These are phyloP conservation scores for Lentinula sp. DNA, from an alignment of 768 basidiomycete genomes.

Conservation along the genomic window DNA sequence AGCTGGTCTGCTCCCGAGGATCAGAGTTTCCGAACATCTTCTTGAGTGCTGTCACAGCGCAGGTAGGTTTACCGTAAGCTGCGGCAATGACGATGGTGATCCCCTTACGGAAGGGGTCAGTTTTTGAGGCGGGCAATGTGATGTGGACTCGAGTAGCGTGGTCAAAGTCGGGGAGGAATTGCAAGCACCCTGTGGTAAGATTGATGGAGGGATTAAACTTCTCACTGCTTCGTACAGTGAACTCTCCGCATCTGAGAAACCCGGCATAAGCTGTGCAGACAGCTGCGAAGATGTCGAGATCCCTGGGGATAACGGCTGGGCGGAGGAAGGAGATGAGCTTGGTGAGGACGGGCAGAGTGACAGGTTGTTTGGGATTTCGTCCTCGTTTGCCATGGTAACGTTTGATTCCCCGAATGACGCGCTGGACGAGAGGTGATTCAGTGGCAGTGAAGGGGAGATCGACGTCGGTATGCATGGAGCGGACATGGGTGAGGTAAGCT, in stretches of 20 bases:
- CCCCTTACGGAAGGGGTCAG: constrained; percentile 5
- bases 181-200: background rate
- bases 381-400: constrained; percentile 11
- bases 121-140: constrained; percentile 15
- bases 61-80: background rate
- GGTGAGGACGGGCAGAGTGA: background rate
- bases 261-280: too few relatives aligned
- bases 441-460: too few relatives aligned
- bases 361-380: constrained; percentile 14
- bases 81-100: background rate
- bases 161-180: background rate
- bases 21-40: background rate
- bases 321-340: background rate
- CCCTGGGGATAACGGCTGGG: background rate
- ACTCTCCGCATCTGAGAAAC: too few relatives aligned
- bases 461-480: too few relatives aligned
- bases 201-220: background rate
- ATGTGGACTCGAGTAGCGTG: constrained; percentile 5
- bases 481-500: too few relatives aligned
- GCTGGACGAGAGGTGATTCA: constrained; percentile 2
- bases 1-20: constrained; percentile 1
- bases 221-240: background rate
- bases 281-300: background rate
- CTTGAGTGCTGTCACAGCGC: background rate
- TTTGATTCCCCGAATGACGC: constrained; percentile 15